A percentile compares a stretch with the other conserved stretches of the same genome.
These are phyloP conservation scores for Amborella trichopoda DNA, from an alignment of 164 flowering plant species.

Conservation along the genomic window DNA sequence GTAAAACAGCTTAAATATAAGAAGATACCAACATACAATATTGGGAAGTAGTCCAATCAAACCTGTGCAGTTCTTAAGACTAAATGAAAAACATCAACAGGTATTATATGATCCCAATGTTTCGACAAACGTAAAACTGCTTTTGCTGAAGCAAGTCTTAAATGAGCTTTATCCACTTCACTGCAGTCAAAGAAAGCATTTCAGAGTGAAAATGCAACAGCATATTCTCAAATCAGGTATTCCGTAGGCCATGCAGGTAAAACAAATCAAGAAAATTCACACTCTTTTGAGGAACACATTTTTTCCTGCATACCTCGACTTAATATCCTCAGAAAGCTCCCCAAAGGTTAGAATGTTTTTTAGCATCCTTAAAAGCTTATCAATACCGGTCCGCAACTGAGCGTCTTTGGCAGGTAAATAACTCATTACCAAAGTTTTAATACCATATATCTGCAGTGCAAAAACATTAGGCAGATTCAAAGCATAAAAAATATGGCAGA, in stretches of 20 bases:
- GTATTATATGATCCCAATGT: constrained; percentile 88
- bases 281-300: too few species aligned
- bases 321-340: constrained; percentile 55
- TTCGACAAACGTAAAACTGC: constrained; percentile 75
- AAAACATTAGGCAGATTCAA: too few species aligned
- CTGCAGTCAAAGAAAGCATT: constrained; percentile 34
- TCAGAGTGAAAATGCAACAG: too few species aligned
- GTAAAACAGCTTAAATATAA: too few species aligned
- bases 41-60: not conserved
- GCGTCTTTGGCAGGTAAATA: constrained; percentile 90
- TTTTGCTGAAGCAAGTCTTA: constrained; percentile 86
- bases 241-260: too few species aligned
- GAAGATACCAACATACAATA: too few species aligned
- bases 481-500: not conserved
- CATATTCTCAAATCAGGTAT: too few species aligned
- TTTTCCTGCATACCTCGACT: constrained; percentile 62
- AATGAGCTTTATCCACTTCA: constrained; percentile 74
- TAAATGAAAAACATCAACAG: constrained; percentile 66
- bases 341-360: constrained; percentile 61
- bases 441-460: constrained; percentile 56
- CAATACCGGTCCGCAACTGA: constrained; percentile 73
- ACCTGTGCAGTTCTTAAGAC: constrained; percentile 70
- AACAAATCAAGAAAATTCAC: too few species aligned
- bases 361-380: constrained; percentile 46
- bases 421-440: constrained; percentile 86